A percentile compares a stretch with the other conserved stretches of the same genome.
These are phyloP conservation scores for Lactarius sanguifluus DNA, from an alignment of 768 basidiomycete species.

Conservation along the genomic window DNA sequence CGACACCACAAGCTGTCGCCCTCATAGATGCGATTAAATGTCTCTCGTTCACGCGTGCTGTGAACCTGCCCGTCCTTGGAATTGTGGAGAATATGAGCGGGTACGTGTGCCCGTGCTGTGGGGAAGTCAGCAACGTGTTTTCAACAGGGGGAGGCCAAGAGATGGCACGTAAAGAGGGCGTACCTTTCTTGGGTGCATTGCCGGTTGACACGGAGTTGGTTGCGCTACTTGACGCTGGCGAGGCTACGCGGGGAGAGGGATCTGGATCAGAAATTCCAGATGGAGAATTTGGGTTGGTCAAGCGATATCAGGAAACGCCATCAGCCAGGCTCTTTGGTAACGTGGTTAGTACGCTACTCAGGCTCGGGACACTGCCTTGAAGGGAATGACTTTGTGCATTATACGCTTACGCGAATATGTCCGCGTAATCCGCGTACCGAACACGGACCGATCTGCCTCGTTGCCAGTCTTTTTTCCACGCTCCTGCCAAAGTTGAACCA, in stretches of 20 bases:
- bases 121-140: constrained; percentile 92
- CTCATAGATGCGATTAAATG: constrained; percentile 95
- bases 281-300: constrained; percentile 50
- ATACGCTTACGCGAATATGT: not conserved
- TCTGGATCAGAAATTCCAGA: constrained; percentile 28
- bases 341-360: constrained; percentile 52
- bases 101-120: constrained; percentile 96
- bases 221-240: constrained; percentile 73
- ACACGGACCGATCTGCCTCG: constrained; percentile 13
- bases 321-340: constrained; percentile 66
- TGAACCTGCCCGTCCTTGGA: constrained; percentile 83
- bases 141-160: constrained; percentile 91
- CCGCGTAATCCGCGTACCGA: not conserved
- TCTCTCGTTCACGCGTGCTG: constrained; percentile 89
- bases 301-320: constrained; percentile 63
- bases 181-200: constrained; percentile 81
- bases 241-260: constrained; percentile 26
- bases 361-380: constrained; percentile 36
- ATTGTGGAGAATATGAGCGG: constrained; percentile 99
- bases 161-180: constrained; percentile 72
- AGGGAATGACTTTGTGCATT: not conserved
- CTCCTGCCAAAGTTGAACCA: constrained; percentile 7
- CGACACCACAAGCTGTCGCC: constrained; percentile 96
- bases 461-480: not conserved
- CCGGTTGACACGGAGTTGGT: constrained; percentile 95